phyloP scores from a whole-genome alignment of 208 protist species.

The Acanthamoeba sp. region DNA sequence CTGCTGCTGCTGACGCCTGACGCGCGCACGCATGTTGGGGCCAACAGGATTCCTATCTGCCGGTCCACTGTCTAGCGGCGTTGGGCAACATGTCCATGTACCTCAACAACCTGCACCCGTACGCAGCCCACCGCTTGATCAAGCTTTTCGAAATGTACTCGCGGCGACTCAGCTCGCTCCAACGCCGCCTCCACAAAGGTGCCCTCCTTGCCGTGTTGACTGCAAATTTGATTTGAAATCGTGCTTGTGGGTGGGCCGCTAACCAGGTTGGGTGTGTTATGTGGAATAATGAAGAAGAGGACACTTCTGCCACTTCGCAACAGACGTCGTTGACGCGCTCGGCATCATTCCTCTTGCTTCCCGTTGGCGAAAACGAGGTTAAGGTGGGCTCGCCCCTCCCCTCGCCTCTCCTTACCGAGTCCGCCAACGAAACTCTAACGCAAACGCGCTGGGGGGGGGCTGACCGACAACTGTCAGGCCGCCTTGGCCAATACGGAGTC shows the following conservation, averaged over 20 bases:
- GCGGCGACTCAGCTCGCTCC: background rate
- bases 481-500: background rate
- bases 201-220: too few species aligned
- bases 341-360: background rate
- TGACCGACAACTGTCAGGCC: background rate
- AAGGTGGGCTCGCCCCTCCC: background rate
- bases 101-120: conserved; percentile 8
- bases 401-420: too few species aligned
- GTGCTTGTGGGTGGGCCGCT: too few species aligned
- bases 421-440: too few species aligned
- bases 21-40: too few species aligned
- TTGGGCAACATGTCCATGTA: conserved; percentile 62
- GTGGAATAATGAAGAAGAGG: background rate
- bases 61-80: conserved; percentile 40
- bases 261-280: too few species aligned
- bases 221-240: background rate
- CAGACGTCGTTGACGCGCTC: background rate
- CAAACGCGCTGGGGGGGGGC: background rate
- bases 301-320: background rate
- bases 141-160: conserved; percentile 63
- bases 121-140: conserved; percentile 60
- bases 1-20: too few species aligned
- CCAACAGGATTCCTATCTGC: conserved; percentile 39
- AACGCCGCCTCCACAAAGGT: background rate
- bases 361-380: background rate